A percentile compares a stretch with the other conserved stretches of the same genome.
Evolutionary conservation across 345 rosid species (phyloP).

Genomic region (Eucalyptus globulus): DNA sequence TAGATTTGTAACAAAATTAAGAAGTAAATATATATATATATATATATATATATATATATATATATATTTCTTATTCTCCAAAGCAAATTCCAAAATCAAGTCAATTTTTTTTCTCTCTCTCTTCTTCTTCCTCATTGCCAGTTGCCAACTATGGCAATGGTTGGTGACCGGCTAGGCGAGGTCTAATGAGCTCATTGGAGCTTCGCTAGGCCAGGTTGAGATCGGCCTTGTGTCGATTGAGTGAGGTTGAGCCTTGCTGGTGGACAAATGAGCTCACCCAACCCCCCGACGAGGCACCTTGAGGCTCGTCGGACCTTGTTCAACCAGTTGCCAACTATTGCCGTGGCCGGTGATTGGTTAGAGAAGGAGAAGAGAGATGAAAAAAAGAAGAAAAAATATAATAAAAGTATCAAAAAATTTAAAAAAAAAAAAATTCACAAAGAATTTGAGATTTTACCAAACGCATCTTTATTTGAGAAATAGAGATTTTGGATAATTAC

Average conservation of each 20-base stretch:
- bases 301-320: fast-evolving
- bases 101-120: no score
- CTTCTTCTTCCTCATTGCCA: fast-evolving
- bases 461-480: fast-evolving
- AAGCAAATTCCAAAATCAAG: fast-evolving
- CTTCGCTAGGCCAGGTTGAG: fast-evolving
- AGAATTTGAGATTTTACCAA: no score
- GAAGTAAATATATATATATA: no score
- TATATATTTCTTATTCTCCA: no score
- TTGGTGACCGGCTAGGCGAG: fast-evolving
- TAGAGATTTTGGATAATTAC: fast-evolving
- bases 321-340: fast-evolving
- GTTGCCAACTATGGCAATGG: fast-evolving
- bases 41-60: no score
- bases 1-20: fast-evolving
- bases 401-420: no score
- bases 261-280: no score
- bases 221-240: fast-evolving
- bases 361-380: no score
- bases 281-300: fast-evolving
- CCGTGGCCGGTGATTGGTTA: fast-evolving
- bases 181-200: fast-evolving
- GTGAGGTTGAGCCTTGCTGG: fast-evolving
- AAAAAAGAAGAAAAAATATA: no score
- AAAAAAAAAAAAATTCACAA: no score